Percentiles rank a stretch among this genome's conserved stretches.
Evolutionary conservation across 179 eudicot genomes (phyloP).

Genomic region (Spergularia azorica): DNA sequence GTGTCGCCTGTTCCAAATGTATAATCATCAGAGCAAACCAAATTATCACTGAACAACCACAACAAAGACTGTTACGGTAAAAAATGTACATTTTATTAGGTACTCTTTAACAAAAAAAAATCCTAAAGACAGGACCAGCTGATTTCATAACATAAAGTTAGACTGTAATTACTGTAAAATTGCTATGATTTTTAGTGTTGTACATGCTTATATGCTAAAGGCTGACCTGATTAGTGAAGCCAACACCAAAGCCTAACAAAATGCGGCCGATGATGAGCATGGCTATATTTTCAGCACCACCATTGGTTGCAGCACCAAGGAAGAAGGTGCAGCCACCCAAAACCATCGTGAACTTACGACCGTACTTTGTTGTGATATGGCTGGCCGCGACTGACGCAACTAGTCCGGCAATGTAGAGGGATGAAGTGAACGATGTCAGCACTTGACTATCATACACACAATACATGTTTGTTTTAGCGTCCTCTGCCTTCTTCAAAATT

Average conservation of each 20-base stretch:
- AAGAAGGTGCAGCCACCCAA: conserved; percentile 43
- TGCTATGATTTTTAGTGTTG: too few relatives aligned
- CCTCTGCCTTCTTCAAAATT: conserved; percentile 24
- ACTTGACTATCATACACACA: conserved; percentile 44
- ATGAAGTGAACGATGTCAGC: conserved; percentile 43
- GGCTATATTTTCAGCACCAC: conserved; percentile 29
- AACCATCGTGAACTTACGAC: conserved; percentile 40
- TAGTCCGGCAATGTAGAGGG: conserved; percentile 50
- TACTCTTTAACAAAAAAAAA: too few relatives aligned
- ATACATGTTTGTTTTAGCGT: conserved; percentile 35
- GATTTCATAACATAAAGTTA: too few relatives aligned
- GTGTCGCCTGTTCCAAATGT: conserved; percentile 28
- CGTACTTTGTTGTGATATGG: conserved; percentile 28
- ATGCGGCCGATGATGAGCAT: conserved; percentile 48
- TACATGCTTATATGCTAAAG: background rate
- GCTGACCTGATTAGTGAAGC: conserved; percentile 45
- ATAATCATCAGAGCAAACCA: background rate
- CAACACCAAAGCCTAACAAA: conserved; percentile 44
- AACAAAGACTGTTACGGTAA: too few relatives aligned
- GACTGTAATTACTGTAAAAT: too few relatives aligned
- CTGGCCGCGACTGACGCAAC: conserved; percentile 32
- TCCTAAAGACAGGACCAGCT: too few relatives aligned
- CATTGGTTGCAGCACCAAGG: conserved; percentile 35
- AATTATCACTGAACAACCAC: background rate
- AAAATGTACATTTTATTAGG: too few relatives aligned